Conservation (phyloP, 2,329 filamentous ascomycete species). For the Parafenestella ontariensis region DNA sequence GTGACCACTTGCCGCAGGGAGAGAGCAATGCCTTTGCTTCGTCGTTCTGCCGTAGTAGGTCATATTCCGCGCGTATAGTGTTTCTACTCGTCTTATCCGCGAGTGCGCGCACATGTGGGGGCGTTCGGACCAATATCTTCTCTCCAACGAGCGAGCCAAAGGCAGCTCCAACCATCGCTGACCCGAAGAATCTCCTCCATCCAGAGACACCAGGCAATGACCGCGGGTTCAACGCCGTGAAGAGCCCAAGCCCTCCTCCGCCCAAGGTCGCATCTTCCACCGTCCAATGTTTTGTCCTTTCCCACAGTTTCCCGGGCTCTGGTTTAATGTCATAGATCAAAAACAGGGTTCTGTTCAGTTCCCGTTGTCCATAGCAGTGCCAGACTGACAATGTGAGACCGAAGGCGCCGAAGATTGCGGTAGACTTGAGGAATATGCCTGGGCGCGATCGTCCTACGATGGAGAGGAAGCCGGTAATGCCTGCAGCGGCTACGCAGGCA, state of each 20-base stretch:
- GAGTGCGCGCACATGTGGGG: slow-evolving; percentile 4
- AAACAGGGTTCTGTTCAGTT: slow-evolving; percentile 27
- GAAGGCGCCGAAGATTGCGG: slow-evolving; percentile 14
- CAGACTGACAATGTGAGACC: slow-evolving; percentile 14
- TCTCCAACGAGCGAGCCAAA: slow-evolving; percentile 12
- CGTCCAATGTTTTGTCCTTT: slow-evolving; percentile 25
- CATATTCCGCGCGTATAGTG: slow-evolving; percentile 5
- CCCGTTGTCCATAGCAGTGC: slow-evolving; percentile 18
- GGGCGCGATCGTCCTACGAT: slow-evolving; percentile 23
- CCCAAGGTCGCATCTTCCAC: slow-evolving; percentile 20
- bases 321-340: slow-evolving; percentile 24
- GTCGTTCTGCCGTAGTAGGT: slow-evolving; percentile 13
- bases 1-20: slow-evolving; percentile 11
- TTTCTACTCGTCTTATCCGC: slow-evolving; percentile 3
- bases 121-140: not conserved
- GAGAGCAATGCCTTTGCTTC: slow-evolving; percentile 20
- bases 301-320: slow-evolving; percentile 26
- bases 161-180: slow-evolving; percentile 21
- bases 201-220: slow-evolving; percentile 24
- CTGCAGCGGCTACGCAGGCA: slow-evolving; percentile 13
- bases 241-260: slow-evolving; percentile 21
- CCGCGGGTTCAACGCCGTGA: slow-evolving; percentile 20
- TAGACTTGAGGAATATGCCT: slow-evolving; percentile 22
- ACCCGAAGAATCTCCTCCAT: slow-evolving; percentile 23
- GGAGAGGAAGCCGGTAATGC: slow-evolving; percentile 16